A percentile compares a stretch with the other conserved stretches of the same genome.
These are phyloP conservation scores for Saposhnikovia divaricata DNA, from an alignment of 129 eudicot species.

Conservation along the genomic window DNA sequence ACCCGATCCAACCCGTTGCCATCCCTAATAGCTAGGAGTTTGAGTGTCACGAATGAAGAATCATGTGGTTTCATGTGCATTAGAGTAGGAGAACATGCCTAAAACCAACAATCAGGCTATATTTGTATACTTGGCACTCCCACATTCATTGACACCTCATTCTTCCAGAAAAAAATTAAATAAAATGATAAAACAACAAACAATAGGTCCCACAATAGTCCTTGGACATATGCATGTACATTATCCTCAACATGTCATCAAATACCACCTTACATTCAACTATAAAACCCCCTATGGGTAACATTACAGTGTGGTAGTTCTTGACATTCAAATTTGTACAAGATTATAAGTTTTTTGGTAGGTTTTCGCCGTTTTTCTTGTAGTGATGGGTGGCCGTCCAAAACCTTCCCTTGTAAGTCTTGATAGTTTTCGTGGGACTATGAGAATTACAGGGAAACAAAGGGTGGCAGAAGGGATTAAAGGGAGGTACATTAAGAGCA, in stretches of 20 bases:
- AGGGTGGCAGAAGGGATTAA: slow-evolving; percentile 5
- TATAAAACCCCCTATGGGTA: neutral
- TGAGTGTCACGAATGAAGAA: slow-evolving; percentile 29
- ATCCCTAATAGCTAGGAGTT: slow-evolving; percentile 2
- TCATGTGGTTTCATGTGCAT: slow-evolving; percentile 84
- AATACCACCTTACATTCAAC: neutral
- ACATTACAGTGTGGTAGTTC: neutral
- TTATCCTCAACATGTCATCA: neutral
- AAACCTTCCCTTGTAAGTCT: slow-evolving; percentile 20
- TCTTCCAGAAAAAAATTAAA: neutral
- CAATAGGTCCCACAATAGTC: neutral
- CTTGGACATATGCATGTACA: neutral
- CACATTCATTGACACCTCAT: slow-evolving; percentile 9
- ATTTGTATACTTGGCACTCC: slow-evolving; percentile 26
- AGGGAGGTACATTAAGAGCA: slow-evolving; percentile 27
- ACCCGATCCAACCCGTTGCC: no score
- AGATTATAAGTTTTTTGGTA: no score
- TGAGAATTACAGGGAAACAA: slow-evolving; percentile 13
- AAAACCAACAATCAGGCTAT: slow-evolving; percentile 18
- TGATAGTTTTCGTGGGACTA: slow-evolving; percentile 16
- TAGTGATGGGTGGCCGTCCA: slow-evolving; percentile 26
- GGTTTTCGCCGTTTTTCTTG: no score
- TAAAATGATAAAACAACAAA: neutral
- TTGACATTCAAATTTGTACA: no score
- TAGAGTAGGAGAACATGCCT: slow-evolving; percentile 58